Conservation (phyloP, 805 yeast species). For the Zygoascus flipseniorum region DNA sequence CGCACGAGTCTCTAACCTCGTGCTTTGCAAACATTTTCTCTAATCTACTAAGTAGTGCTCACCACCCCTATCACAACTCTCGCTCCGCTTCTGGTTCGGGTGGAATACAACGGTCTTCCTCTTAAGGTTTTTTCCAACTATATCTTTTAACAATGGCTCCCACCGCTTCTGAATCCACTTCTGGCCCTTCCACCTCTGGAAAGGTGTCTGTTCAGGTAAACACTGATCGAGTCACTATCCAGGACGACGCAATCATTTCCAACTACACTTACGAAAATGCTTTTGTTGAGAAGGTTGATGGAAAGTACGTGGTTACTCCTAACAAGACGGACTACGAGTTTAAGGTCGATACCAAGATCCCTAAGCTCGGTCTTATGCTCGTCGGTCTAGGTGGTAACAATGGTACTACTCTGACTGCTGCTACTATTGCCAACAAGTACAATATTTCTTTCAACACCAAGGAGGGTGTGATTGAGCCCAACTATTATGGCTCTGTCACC, state of each 20-base stretch:
- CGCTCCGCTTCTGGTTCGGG: slow-evolving; percentile 36
- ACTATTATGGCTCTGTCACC: slow-evolving; percentile 91
- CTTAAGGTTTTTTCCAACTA: slow-evolving; percentile 7
- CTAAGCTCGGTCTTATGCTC: slow-evolving; percentile 80
- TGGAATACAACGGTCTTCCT: slow-evolving; percentile 28
- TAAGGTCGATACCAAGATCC: slow-evolving; percentile 72
- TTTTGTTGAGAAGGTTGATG: slow-evolving; percentile 48
- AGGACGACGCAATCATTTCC: slow-evolving; percentile 42
- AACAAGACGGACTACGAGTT: slow-evolving; percentile 68
- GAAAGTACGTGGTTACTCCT: slow-evolving; percentile 59
- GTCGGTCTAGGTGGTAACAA: slow-evolving; percentile 97
- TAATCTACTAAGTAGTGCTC: slow-evolving; percentile 33
- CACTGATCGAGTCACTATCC: slow-evolving; percentile 44
- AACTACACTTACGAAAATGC: slow-evolving; percentile 70
- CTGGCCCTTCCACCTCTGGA: slow-evolving; percentile 30
- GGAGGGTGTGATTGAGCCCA: slow-evolving; percentile 65
- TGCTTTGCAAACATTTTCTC: slow-evolving; percentile 30
- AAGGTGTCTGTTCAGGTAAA: slow-evolving; percentile 43
- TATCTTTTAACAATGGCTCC: slow-evolving; percentile 8
- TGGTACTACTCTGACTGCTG: slow-evolving; percentile 84
- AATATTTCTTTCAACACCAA: slow-evolving; percentile 72
- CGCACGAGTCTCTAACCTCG: neutral
- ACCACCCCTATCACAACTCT: slow-evolving; percentile 36
- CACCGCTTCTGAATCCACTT: slow-evolving; percentile 20
- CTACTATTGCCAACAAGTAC: slow-evolving; percentile 77